Evolutionary conservation across 1,139 yeast genomes (phyloP).

Genomic region (Sugiyamaella pinicola): DNA sequence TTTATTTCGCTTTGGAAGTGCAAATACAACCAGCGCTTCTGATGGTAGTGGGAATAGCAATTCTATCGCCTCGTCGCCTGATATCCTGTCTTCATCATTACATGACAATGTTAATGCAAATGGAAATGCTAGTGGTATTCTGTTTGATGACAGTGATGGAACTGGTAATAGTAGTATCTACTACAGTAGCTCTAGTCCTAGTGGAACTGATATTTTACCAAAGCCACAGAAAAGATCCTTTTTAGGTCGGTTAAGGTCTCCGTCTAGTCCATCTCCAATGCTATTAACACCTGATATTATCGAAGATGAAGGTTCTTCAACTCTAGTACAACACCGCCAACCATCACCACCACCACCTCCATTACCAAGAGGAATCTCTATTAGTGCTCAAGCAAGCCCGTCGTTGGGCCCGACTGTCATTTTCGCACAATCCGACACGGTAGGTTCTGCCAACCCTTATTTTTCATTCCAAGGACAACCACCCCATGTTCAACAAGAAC

Average conservation of each 20-base stretch:
- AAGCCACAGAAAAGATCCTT: conserved; percentile 28
- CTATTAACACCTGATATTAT: conserved; percentile 18
- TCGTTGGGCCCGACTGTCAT: conserved; percentile 5
- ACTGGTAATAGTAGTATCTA: conserved; percentile 10
- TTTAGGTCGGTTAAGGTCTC: conserved; percentile 46
- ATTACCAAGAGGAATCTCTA: conserved; percentile 25
- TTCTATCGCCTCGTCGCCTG: conserved; percentile 20
- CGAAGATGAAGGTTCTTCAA: conserved; percentile 35
- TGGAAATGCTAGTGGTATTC: not conserved
- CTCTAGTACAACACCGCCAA: too few relatives aligned
- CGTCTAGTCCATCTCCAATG: conserved; percentile 40
- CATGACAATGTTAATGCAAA: not conserved
- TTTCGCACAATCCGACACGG: conserved; percentile 32
- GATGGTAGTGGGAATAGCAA: conserved; percentile 10
- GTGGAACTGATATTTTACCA: conserved; percentile 14
- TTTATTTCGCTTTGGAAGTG: conserved; percentile 34
- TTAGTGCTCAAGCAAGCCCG: conserved; percentile 40
- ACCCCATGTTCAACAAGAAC: conserved; percentile 44
- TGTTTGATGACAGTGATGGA: conserved; percentile 13
- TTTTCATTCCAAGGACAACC: conserved; percentile 61
- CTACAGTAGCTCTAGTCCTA: conserved; percentile 9
- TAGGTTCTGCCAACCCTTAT: conserved; percentile 38
- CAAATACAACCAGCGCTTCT: conserved; percentile 1
- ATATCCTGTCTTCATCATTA: conserved; percentile 3
- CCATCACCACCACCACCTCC: conserved; percentile 19